phyloP scores from a whole-genome alignment of 1,284 basidiomycete genomes.

The Leccinum proximum region DNA sequence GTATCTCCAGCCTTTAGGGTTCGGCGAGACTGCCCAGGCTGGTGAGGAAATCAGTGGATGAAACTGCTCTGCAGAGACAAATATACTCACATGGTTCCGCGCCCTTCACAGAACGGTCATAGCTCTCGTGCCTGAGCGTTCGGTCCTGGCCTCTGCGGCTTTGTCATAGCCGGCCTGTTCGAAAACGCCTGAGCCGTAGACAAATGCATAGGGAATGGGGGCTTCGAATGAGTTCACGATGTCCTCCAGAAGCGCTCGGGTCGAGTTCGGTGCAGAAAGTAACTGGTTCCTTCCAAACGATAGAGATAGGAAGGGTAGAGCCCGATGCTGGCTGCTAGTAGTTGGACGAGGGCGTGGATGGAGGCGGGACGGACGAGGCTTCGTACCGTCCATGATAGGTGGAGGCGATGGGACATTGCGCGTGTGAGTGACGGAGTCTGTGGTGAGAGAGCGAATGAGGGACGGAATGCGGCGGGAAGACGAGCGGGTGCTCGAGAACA shows the following conservation, averaged over 20 bases:
- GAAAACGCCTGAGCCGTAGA: conserved; percentile 94
- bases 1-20: too few relatives aligned
- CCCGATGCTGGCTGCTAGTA: conserved; percentile 34
- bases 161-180: conserved; percentile 74
- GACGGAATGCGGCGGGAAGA: conserved; percentile 14
- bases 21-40: too few relatives aligned
- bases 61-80: too few relatives aligned
- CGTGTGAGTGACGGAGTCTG: conserved; percentile 26
- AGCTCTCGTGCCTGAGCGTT: too few relatives aligned
- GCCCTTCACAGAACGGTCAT: too few relatives aligned
- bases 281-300: conserved; percentile 82
- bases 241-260: conserved; percentile 71
- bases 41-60: too few relatives aligned
- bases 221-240: conserved; percentile 79
- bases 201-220: conserved; percentile 90
- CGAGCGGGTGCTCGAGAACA: conserved; percentile 22
- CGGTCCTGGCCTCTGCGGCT: not conserved
- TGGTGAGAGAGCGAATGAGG: conserved; percentile 24
- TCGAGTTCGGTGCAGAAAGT: conserved; percentile 72
- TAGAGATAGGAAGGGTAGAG: conserved; percentile 56
- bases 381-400: conserved; percentile 18
- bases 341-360: conserved; percentile 52
- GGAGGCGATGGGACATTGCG: conserved; percentile 18
- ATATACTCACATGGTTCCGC: too few relatives aligned
- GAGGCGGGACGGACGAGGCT: conserved; percentile 27